Conservation (phyloP, 495 filamentous ascomycete species). For the Hypomontagnella submonticulosa region DNA sequence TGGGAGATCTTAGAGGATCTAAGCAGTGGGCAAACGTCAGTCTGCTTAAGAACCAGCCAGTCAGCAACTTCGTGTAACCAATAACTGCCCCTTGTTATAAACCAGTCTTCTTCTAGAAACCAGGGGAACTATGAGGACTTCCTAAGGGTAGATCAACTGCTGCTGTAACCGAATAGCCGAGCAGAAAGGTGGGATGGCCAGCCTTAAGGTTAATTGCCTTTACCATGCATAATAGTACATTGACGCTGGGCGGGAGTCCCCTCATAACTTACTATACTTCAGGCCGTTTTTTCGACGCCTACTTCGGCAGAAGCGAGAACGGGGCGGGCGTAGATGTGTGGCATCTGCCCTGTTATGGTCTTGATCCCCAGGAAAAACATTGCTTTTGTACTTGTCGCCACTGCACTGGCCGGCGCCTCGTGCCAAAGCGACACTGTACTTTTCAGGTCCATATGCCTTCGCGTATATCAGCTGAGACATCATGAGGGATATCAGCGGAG, state of each 20-base stretch:
- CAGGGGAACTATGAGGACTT: conserved; percentile 31
- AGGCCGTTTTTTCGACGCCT: conserved; percentile 39
- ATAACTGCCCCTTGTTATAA: conserved; percentile 28
- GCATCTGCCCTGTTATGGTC: conserved; percentile 34
- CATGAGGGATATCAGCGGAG: conserved; percentile 19
- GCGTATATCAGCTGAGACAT: conserved; percentile 32
- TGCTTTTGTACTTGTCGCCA: conserved; percentile 45
- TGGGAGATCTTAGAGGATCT: conserved; percentile 41
- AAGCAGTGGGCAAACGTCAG: conserved; percentile 38
- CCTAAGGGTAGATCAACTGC: conserved; percentile 38
- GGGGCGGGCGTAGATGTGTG: conserved; percentile 30
- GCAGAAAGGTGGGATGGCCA: conserved; percentile 32
- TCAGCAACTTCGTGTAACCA: conserved; percentile 38
- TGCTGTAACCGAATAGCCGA: conserved; percentile 40
- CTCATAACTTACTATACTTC: conserved; percentile 14
- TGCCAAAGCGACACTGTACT: conserved; percentile 31
- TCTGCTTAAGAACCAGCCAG: conserved; percentile 30
- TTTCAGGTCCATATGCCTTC: conserved; percentile 22
- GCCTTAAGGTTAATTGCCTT: conserved; percentile 40
- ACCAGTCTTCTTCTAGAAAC: conserved; percentile 37
- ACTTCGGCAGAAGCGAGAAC: conserved; percentile 42
- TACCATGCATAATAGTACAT: conserved; percentile 9
- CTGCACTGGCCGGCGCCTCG: conserved; percentile 36
- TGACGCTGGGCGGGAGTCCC: not conserved
- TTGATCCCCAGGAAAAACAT: conserved; percentile 37